phyloP scores from a whole-genome alignment of 2,329 filamentous ascomycete genomes.

The Penicillium sp. region DNA sequence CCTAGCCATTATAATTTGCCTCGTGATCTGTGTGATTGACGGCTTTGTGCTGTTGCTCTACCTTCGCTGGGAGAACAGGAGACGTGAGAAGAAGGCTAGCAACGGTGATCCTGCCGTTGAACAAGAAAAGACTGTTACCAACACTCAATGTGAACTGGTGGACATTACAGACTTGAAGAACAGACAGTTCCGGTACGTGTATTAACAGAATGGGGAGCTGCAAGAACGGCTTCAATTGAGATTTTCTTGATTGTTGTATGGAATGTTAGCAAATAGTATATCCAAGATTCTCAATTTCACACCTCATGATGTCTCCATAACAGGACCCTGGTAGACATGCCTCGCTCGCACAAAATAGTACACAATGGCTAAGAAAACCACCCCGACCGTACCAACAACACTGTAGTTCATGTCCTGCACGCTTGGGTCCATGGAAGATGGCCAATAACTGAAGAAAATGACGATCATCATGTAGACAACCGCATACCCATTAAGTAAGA shows the following conservation, averaged over 20 bases:
- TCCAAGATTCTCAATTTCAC: background rate
- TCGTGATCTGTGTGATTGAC: conserved; percentile 13
- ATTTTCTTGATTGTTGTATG: no score
- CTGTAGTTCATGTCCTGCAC: conserved; percentile 50
- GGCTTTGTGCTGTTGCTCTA: conserved; percentile 11
- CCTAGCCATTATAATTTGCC: conserved; percentile 17
- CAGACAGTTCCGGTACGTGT: conserved; percentile 16
- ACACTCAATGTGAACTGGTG: background rate
- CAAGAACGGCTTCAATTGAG: background rate
- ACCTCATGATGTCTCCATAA: background rate
- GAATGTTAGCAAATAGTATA: no score
- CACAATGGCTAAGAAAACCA: conserved; percentile 37
- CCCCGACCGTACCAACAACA: conserved; percentile 40
- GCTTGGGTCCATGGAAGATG: conserved; percentile 36
- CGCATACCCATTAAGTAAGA: conserved; percentile 44
- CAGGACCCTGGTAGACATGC: conserved; percentile 24
- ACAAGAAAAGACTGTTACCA: background rate
- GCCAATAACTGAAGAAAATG: conserved; percentile 51
- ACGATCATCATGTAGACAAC: conserved; percentile 44
- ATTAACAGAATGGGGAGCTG: background rate
- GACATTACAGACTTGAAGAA: conserved; percentile 20
- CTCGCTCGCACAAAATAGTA: conserved; percentile 39
- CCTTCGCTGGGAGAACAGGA: conserved; percentile 15
- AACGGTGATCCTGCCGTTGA: background rate
- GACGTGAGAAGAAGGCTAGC: conserved; percentile 3